phyloP scores from a whole-genome alignment of 2,329 filamentous ascomycete species.

The Lomentospora prolificans region DNA sequence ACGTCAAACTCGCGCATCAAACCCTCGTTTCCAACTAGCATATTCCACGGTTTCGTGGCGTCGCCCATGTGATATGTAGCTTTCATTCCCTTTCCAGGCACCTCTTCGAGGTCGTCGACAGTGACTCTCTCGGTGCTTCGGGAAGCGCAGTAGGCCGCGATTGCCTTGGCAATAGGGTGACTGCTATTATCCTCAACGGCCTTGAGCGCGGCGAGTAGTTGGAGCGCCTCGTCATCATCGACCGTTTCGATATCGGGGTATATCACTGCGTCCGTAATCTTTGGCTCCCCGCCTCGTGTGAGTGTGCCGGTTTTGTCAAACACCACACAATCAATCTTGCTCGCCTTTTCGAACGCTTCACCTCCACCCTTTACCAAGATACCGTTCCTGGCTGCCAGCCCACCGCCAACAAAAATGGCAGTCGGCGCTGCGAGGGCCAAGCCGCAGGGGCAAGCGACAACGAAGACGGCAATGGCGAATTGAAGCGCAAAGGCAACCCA shows the following conservation, averaged over 20 bases:
- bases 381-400: slow-evolving; percentile 67
- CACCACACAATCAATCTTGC: slow-evolving; percentile 65
- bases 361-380: slow-evolving; percentile 78
- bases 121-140: slow-evolving; percentile 20
- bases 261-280: slow-evolving; percentile 47
- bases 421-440: slow-evolving; percentile 79
- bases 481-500: slow-evolving; percentile 67
- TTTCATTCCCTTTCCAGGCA: slow-evolving; percentile 62
- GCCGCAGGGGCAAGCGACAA: slow-evolving; percentile 78
- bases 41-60: slow-evolving; percentile 28
- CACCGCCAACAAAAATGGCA: slow-evolving; percentile 73
- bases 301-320: slow-evolving; percentile 87
- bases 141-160: slow-evolving; percentile 50
- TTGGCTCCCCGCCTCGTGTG: slow-evolving; percentile 62
- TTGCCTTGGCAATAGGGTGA: slow-evolving; percentile 64
- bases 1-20: slow-evolving; percentile 48
- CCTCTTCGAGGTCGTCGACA: slow-evolving; percentile 46
- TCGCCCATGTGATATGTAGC: slow-evolving; percentile 34
- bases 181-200: slow-evolving; percentile 61
- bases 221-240: slow-evolving; percentile 16
- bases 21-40: slow-evolving; percentile 63
- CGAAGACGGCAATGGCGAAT: slow-evolving; percentile 79
- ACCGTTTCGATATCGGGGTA: slow-evolving; percentile 19
- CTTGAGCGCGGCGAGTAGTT: slow-evolving; percentile 44
- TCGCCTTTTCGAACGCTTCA: slow-evolving; percentile 78